Conservation (phyloP, 2,329 filamentous ascomycete species). For the Annulohypoxylon truncatum region DNA sequence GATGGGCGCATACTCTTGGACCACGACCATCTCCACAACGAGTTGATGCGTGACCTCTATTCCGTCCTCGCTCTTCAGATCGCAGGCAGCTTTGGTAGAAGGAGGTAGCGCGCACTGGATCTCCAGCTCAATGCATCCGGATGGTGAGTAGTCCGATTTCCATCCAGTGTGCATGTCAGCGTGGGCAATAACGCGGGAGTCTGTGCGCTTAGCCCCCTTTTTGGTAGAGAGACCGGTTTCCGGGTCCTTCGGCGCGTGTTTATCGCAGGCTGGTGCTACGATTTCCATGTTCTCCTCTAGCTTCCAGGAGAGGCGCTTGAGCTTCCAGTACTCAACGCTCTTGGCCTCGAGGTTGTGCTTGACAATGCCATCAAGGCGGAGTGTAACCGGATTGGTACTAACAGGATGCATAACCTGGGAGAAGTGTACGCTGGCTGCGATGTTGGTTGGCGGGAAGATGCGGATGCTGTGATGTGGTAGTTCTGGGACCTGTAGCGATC, state of each 20-base stretch:
- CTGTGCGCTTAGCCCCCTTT: constrained; percentile 79
- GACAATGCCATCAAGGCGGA: constrained; percentile 88
- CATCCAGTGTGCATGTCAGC: constrained; percentile 88
- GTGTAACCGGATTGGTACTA: constrained; percentile 80
- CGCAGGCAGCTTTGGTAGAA: constrained; percentile 76
- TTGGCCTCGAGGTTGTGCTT: constrained; percentile 74
- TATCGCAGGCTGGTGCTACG: constrained; percentile 81
- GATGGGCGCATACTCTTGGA: constrained; percentile 85
- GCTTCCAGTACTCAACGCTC: constrained; percentile 83
- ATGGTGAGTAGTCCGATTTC: constrained; percentile 76
- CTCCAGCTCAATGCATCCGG: constrained; percentile 79
- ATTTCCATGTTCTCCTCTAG: constrained; percentile 89
- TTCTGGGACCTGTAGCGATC: constrained; percentile 79
- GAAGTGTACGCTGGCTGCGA: constrained; percentile 86
- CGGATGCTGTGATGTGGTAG: constrained; percentile 89
- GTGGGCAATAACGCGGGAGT: constrained; percentile 80
- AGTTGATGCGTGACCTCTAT: constrained; percentile 86
- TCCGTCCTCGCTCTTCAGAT: constrained; percentile 78
- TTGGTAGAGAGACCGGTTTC: constrained; percentile 57
- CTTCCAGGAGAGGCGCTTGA: constrained; percentile 92
- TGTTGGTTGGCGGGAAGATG: constrained; percentile 95
- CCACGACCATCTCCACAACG: constrained; percentile 92
- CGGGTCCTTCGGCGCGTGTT: constrained; percentile 70
- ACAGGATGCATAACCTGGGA: constrained; percentile 87
- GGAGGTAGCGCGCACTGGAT: constrained; percentile 77